A percentile compares a stretch with the other conserved stretches of the same genome.
Conservation (phyloP, 2,329 filamentous ascomycete genomes). For the Leptosphaerulina australis region DNA sequence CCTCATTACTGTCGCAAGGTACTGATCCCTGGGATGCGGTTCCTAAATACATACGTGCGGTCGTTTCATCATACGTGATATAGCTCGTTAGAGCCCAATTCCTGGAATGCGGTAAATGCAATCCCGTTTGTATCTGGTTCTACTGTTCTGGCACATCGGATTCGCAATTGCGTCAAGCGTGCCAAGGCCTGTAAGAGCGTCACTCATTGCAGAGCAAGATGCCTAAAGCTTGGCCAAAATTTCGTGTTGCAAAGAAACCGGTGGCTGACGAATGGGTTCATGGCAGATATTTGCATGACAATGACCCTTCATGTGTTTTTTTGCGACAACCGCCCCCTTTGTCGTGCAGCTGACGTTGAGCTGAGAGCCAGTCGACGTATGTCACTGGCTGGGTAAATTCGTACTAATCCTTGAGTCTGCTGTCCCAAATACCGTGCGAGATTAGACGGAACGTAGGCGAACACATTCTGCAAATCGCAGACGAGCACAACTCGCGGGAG, state of each 20-base stretch:
- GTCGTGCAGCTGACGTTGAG: slow-evolving; percentile 15
- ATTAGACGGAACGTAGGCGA: slow-evolving; percentile 16
- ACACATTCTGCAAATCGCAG: slow-evolving; percentile 12
- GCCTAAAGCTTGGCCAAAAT: slow-evolving; percentile 9
- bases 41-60: slow-evolving; percentile 11
- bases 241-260: slow-evolving; percentile 4
- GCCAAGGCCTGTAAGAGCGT: slow-evolving; percentile 5
- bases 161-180: slow-evolving; percentile 1
- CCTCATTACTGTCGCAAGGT: slow-evolving; percentile 4
- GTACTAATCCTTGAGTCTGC: slow-evolving; percentile 4
- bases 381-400: slow-evolving; percentile 13
- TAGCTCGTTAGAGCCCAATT: slow-evolving; percentile 4
- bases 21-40: slow-evolving; percentile 1
- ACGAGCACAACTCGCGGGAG: not conserved
- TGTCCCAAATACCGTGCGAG: slow-evolving; percentile 12
- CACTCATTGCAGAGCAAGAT: not conserved
- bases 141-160: slow-evolving; percentile 3
- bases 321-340: slow-evolving; percentile 12
- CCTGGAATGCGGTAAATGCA: slow-evolving; percentile 12
- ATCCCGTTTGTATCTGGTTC: slow-evolving; percentile 1
- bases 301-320: slow-evolving; percentile 10
- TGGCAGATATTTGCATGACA: slow-evolving; percentile 1
- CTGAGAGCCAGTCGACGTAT: slow-evolving; percentile 3
- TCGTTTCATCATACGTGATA: slow-evolving; percentile 14
- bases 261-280: slow-evolving; percentile 3